A percentile compares a stretch with the other conserved stretches of the same genome.
Evolutionary conservation across 2,329 filamentous ascomycete species (phyloP).

Genomic region (Aureobasidium zeae): DNA sequence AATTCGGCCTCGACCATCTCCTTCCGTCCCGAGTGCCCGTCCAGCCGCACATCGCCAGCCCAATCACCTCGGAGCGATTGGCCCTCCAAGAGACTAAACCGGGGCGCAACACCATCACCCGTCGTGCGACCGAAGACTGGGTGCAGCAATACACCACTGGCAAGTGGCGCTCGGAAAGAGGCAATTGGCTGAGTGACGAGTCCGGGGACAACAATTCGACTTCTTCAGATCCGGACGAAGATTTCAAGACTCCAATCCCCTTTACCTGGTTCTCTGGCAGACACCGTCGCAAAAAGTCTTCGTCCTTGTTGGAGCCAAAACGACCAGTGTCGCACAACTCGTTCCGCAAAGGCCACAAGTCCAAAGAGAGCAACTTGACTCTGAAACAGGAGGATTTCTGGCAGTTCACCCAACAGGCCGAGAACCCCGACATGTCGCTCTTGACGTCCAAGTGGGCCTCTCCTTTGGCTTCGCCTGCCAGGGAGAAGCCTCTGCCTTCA

Average conservation of each 20-base stretch:
- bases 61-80: conserved; percentile 13
- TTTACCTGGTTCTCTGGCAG: conserved; percentile 17
- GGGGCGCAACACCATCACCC: conserved; percentile 30
- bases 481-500: conserved; percentile 13
- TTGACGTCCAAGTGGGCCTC: conserved; percentile 10
- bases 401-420: conserved; percentile 24
- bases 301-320: conserved; percentile 4
- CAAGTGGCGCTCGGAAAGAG: conserved; percentile 61
- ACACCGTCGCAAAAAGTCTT: conserved; percentile 14
- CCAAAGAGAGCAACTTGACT: conserved; percentile 37
- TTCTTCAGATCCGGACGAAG: conserved; percentile 27
- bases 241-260: conserved; percentile 18
- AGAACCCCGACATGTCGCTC: conserved; percentile 12
- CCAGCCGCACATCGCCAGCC: conserved; percentile 12
- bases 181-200: conserved; percentile 77
- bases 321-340: conserved; percentile 9
- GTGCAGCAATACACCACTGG: conserved; percentile 59
- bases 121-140: conserved; percentile 69
- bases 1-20: conserved; percentile 30
- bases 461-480: no score
- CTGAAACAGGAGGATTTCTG: conserved; percentile 43
- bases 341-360: conserved; percentile 29
- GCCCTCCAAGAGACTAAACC: conserved; percentile 5
- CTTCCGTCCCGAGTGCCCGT: conserved; percentile 24
- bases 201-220: conserved; percentile 52